Evolutionary conservation across 148 eudicot genomes (phyloP), one percentile per base, ranked within the genome.

Genomic region (Camellia sinensis): DNA sequence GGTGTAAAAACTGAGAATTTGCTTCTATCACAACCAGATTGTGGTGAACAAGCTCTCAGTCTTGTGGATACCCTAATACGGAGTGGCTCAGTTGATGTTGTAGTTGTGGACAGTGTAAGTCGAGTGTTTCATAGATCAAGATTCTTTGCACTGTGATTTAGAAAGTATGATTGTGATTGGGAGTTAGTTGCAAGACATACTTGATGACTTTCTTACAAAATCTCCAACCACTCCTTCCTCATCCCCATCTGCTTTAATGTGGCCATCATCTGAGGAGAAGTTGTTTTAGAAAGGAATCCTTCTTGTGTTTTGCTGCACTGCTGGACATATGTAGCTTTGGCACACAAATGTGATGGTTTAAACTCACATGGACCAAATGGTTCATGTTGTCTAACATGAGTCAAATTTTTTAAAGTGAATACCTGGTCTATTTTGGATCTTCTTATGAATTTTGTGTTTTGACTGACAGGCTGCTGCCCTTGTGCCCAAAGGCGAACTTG

Each of bases 1-100:
- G 99, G 99, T 71, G 99, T 96, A 71, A 87, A 96, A 80, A 88
- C 97, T 53, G 71, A 83, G 80, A 92, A 96, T 83, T 85, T 93
- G 90, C 98, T 96, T 85, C 88, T 96, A 73, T 92, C 99, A n/a
- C 99, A 96, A 77, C 99, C 99, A 59, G 99, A 96, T 89, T 92
- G 93, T 78, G 99, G 98, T 67, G 99, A 96, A 88, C 99, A 96
- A 89, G 99, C 99, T 83, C 94, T 96, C 46, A 90, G 97, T 85
- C 91, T 94, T 46, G 98, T 94, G 81, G 99, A 96, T 74, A 96
- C 99, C 13, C 87, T 96, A 41, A 94, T 96, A 78, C 88, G 98
- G 65, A 96, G 99, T 86, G 97, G 99, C 78, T 94, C 99, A 72
- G 87, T 96, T 82, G 99, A 92, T 80, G 99, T 96, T 80, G 95